Percentiles rank a stretch among this genome's conserved stretches.
phyloP scores from a whole-genome alignment of 2,329 filamentous ascomycete genomes.

The Rhexocercosporidium sp. region DNA sequence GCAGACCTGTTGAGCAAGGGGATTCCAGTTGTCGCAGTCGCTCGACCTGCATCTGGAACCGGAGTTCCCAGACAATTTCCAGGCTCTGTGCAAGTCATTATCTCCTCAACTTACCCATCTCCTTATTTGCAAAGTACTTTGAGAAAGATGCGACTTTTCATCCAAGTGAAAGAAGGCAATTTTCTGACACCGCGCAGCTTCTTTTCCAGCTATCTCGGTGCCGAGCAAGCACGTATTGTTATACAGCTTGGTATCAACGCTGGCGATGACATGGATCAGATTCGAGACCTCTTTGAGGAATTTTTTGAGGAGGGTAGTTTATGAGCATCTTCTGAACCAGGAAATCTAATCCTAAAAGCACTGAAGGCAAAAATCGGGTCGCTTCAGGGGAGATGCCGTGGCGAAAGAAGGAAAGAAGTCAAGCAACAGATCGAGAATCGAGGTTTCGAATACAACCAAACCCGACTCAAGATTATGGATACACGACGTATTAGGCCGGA shows the following conservation, averaged over 20 bases:
- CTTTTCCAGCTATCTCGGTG: not conserved
- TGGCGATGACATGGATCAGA: not conserved
- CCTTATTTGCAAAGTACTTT: too few species aligned
- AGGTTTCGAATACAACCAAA: too few species aligned
- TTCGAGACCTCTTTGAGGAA: not conserved
- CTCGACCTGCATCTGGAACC: not conserved
- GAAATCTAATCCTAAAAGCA: not conserved
- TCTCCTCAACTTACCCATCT: not conserved
- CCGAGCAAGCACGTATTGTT: not conserved
- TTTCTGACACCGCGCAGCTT: not conserved
- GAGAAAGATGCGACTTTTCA: too few species aligned
- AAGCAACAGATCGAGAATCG: too few species aligned
- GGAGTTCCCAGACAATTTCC: not conserved
- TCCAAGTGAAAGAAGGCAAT: not conserved
- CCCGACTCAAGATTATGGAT: too few species aligned
- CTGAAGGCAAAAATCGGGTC: too few species aligned
- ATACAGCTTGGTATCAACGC: not conserved
- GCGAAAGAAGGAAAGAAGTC: too few species aligned
- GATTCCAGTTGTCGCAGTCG: not conserved
- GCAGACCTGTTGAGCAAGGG: not conserved
- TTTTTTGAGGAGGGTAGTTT: not conserved
- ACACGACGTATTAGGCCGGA: not conserved
- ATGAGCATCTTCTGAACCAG: not conserved
- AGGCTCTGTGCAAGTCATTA: not conserved
- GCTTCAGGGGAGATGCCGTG: too few species aligned